Conservation (phyloP, 305 asterid species). For the Fraxinus baroniana region DNA sequence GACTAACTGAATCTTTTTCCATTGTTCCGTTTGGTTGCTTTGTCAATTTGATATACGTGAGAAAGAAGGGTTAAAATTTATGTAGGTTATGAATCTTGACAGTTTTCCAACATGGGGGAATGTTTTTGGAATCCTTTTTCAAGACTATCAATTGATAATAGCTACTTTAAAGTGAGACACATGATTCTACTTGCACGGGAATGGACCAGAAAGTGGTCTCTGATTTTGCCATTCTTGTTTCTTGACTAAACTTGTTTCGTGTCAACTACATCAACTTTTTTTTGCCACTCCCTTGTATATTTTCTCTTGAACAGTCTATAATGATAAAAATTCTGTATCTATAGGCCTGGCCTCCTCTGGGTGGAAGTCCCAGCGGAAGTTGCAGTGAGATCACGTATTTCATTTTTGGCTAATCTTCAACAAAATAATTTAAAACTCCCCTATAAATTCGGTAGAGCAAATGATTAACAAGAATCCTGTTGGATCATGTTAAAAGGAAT, state of each 20-base stretch:
- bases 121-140: slow-evolving; percentile 23
- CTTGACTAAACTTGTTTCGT: slow-evolving; percentile 3
- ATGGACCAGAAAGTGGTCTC: slow-evolving; percentile 17
- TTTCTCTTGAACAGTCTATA: background rate
- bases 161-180: slow-evolving; percentile 10
- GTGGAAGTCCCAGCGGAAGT: background rate
- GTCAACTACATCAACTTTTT: background rate
- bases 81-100: background rate
- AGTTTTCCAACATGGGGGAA: background rate
- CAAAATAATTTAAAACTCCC: background rate
- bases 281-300: background rate
- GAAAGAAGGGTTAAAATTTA: background rate
- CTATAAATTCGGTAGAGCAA: background rate
- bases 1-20: background rate
- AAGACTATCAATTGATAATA: slow-evolving; percentile 21
- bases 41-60: background rate
- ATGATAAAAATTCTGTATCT: background rate
- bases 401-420: background rate
- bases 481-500: background rate
- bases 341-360: background rate
- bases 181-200: slow-evolving; percentile 27
- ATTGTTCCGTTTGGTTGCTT: background rate
- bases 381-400: background rate
- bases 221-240: slow-evolving; percentile 24
- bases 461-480: background rate